Conservation (phyloP, 2,329 filamentous ascomycete genomes). For the Aspergillus pseudoviridinutans region DNA sequence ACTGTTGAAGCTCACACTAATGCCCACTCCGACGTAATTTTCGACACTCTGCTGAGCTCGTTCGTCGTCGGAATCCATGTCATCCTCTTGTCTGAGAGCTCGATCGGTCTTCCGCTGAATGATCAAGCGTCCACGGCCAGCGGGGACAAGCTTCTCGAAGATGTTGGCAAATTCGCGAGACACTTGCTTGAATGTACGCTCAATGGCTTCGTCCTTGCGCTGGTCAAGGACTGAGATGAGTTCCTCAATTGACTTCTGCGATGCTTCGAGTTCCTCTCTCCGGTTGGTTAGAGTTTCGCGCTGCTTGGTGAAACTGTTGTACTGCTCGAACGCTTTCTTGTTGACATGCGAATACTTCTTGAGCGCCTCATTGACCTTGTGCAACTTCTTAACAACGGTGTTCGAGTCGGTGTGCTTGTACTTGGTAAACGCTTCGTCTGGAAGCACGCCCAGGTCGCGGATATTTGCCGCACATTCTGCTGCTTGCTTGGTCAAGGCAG, state of each 20-base stretch:
- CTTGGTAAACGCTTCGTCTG: conserved; percentile 88
- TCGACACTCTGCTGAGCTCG: conserved; percentile 66
- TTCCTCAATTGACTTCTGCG: conserved; percentile 82
- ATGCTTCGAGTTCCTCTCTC: conserved; percentile 79
- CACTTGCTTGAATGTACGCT: conserved; percentile 97
- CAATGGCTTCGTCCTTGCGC: conserved; percentile 95
- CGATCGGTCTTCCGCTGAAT: conserved; percentile 88
- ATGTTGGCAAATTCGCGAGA: conserved; percentile 88
- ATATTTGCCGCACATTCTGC: conserved; percentile 84
- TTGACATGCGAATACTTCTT: conserved; percentile 99
- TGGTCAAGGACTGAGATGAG: conserved; percentile 90
- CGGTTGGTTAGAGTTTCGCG: conserved; percentile 82
- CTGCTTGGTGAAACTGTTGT: conserved; percentile 92
- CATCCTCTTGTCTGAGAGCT: conserved; percentile 60
- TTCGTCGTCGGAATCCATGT: conserved; percentile 62
- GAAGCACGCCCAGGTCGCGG: conserved; percentile 84
- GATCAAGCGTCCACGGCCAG: conserved; percentile 83
- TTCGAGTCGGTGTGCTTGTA: conserved; percentile 81
- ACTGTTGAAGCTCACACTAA: conserved; percentile 97
- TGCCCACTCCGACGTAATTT: conserved; percentile 94
- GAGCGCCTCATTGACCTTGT: conserved; percentile 85
- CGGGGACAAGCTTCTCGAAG: conserved; percentile 91
- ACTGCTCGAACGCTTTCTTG: conserved; percentile 99
- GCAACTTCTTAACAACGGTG: conserved; percentile 67
- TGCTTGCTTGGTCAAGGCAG: conserved; percentile 70